Evolutionary conservation across 805 yeast genomes (phyloP).

Genomic region (Pichia thaimueangensis): DNA sequence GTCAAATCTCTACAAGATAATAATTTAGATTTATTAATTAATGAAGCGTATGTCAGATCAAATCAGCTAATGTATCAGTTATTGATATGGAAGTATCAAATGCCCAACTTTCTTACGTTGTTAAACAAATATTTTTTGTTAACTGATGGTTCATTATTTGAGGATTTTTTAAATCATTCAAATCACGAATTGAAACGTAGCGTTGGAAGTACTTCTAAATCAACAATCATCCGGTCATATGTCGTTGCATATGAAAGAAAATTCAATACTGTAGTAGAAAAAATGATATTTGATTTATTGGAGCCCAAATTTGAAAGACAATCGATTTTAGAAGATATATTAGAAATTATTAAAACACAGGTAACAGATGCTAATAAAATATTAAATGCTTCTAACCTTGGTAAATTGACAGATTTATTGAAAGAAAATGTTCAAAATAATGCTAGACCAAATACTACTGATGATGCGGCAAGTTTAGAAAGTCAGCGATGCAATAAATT

Average conservation of each 20-base stretch:
- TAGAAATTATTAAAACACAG: conserved; percentile 46
- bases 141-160: conserved; percentile 44
- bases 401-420: conserved; percentile 38
- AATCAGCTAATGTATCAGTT: conserved; percentile 54
- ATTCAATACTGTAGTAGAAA: neutral
- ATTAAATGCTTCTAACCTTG: conserved; percentile 38
- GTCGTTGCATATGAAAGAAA: conserved; percentile 16
- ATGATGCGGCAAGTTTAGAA: neutral
- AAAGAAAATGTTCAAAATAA: conserved; percentile 34
- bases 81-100: conserved; percentile 53
- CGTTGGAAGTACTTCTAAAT: conserved; percentile 20
- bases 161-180: conserved; percentile 45
- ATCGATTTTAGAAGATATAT: conserved; percentile 29
- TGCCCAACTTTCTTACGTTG: conserved; percentile 39
- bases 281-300: neutral
- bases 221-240: conserved; percentile 30
- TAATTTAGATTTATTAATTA: conserved; percentile 45
- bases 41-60: conserved; percentile 60
- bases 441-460: conserved; percentile 14
- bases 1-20: conserved; percentile 27
- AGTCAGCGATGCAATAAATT: conserved; percentile 33
- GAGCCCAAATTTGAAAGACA: conserved; percentile 14
- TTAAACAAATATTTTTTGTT: conserved; percentile 56
- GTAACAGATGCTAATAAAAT: conserved; percentile 50
- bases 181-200: conserved; percentile 45